Percentiles rank a stretch among this genome's conserved stretches.
phyloP scores from a whole-genome alignment of 345 rosid genomes.

The Eucalyptus regnans region DNA sequence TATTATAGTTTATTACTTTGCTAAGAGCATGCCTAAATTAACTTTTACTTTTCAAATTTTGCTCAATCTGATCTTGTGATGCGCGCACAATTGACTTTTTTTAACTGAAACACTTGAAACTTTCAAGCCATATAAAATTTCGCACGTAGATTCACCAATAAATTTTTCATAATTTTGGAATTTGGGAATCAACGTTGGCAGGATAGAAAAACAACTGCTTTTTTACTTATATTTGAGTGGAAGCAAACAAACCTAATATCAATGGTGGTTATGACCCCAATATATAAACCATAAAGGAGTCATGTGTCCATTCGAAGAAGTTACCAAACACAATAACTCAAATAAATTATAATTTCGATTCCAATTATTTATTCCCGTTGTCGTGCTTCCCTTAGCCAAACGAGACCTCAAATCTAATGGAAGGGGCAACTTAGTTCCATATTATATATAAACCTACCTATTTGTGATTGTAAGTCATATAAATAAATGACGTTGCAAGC shows the following conservation, averaged over 20 bases:
- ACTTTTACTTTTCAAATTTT: not conserved
- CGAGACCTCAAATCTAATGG: not conserved
- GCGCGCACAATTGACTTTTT: not conserved
- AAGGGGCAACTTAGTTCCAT: not conserved
- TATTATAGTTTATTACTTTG: not conserved
- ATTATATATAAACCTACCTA: not conserved
- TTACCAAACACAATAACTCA: not conserved
- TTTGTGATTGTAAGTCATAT: not conserved
- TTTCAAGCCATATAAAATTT: not conserved
- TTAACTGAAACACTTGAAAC: not conserved
- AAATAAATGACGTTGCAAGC: not conserved
- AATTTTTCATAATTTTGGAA: not conserved
- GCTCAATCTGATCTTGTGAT: not conserved
- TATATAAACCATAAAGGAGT: not conserved
- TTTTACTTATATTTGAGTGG: not conserved
- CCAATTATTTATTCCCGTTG: not conserved
- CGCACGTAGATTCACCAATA: not conserved
- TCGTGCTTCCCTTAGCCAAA: not conserved
- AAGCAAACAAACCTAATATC: not conserved
- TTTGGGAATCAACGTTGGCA: not conserved
- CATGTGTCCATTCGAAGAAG: not conserved
- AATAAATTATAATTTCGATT: not conserved
- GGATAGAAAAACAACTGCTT: not conserved
- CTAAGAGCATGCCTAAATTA: not conserved
- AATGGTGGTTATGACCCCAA: not conserved